A percentile compares a stretch with the other conserved stretches of the same genome.
Conservation (phyloP, 805 yeast species). For the Nakazawaea peltata region DNA sequence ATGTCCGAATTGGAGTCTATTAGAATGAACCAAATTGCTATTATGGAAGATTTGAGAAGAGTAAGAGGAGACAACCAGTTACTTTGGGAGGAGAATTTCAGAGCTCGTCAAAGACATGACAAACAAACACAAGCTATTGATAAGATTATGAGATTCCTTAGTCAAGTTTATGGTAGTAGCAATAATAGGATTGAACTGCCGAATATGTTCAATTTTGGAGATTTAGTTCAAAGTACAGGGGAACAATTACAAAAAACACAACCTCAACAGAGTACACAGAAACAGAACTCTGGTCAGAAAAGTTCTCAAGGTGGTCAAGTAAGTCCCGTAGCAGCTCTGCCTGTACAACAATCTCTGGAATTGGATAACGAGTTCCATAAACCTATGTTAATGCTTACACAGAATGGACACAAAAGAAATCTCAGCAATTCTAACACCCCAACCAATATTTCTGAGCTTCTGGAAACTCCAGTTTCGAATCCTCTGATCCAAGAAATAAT, state of each 20-base stretch:
- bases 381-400: slow-evolving; percentile 12
- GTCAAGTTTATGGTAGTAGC: slow-evolving; percentile 69
- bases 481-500: slow-evolving; percentile 11
- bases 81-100: slow-evolving; percentile 83
- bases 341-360: not conserved
- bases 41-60: slow-evolving; percentile 77
- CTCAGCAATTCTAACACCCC: not conserved
- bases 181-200: slow-evolving; percentile 37
- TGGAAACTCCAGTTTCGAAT: slow-evolving; percentile 12
- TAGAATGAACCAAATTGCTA: slow-evolving; percentile 69
- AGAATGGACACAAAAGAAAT: slow-evolving; percentile 6
- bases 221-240: slow-evolving; percentile 7
- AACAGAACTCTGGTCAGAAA: too few species aligned
- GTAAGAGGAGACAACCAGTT: slow-evolving; percentile 82
- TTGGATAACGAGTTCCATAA: not conserved
- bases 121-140: slow-evolving; percentile 84
- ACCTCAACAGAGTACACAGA: too few species aligned
- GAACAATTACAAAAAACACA: too few species aligned
- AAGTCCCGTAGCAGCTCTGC: not conserved
- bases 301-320: too few species aligned
- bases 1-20: slow-evolving; percentile 68
- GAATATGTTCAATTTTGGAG: slow-evolving; percentile 8
- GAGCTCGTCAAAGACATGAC: slow-evolving; percentile 78
- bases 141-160: slow-evolving; percentile 78
- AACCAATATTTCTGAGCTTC: slow-evolving; percentile 2